Conservation (phyloP, 2,329 filamentous ascomycete genomes). For the Trichoderma sp. region DNA sequence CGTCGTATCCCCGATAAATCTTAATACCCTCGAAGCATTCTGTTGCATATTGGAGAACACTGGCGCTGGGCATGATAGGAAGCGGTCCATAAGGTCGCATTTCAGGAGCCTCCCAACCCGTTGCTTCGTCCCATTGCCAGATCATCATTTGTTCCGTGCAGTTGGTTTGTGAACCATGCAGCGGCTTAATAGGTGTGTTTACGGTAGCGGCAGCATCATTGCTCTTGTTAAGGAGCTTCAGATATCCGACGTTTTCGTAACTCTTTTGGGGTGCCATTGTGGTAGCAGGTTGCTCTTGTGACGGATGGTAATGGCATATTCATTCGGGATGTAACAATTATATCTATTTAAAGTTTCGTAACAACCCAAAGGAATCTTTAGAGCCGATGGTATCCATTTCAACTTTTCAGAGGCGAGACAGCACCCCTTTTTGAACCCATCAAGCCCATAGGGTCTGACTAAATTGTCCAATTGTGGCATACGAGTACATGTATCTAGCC, state of each 20-base stretch:
- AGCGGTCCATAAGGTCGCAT: slow-evolving; percentile 77
- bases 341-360: background rate
- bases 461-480: background rate
- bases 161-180: slow-evolving; percentile 45
- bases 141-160: slow-evolving; percentile 89
- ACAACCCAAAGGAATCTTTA: too few species aligned
- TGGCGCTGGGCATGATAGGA: slow-evolving; percentile 76
- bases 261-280: background rate
- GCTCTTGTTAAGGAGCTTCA: background rate
- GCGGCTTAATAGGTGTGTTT: background rate
- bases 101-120: slow-evolving; percentile 73
- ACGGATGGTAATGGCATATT: background rate
- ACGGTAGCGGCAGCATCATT: background rate
- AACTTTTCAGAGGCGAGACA: background rate
- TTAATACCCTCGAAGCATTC: slow-evolving; percentile 89
- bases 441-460: background rate
- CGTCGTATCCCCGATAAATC: slow-evolving; percentile 76
- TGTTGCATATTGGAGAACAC: slow-evolving; percentile 82
- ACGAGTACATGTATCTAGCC: background rate
- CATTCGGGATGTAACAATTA: background rate
- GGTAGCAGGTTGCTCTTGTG: background rate
- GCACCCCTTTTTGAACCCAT: background rate
- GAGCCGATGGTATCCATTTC: background rate
- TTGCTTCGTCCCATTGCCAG: slow-evolving; percentile 62
- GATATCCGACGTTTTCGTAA: background rate